Evolutionary conservation across 169 alveolate species (phyloP), one percentile per base, ranked within the genome.

Genomic region (Eimeria tenella): DNA sequence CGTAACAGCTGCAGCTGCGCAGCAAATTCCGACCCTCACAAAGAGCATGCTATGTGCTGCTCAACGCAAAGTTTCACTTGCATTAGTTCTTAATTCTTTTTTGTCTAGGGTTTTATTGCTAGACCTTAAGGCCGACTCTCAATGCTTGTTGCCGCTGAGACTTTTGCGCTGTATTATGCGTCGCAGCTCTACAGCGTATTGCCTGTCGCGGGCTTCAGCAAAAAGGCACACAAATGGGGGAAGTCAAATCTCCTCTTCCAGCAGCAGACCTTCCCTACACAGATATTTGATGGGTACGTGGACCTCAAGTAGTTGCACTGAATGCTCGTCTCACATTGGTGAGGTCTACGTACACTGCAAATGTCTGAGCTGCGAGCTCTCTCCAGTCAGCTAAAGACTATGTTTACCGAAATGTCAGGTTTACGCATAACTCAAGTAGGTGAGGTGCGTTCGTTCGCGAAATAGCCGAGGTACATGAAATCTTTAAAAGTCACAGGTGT

Each of bases 181-280:
- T 31, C 42, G 23, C 71, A 79, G 88, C 88, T 5, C 71, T 79
- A 6, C 88, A 79, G 55, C 68, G 88, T 11, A 79, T 79, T 23
- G 56, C 52, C 17, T 79, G 88, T 68, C 65, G 88, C 49, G 71
- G 88, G 0, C 7, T 4, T 4, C 53, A 19, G 31, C 68, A 52
- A 15, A 21, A 50, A 19, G 19, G 13, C 42, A 50, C 71, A 8
- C 31, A 17, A 53, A 79, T 79, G 88, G 71, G 71, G 0, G 71
- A 79, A 52, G 52, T 79, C 10, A 79, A 79, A 23, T 4, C 88
- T 5, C n/a, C 71, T 11, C 7, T 79, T 8, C 65, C 88, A 17
- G 71, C 88, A 23, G 65, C 70, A 52, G 88, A 79, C 50, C 88
- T 79, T 50, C 88, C 88, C 13, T 79, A 79, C 88, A 52, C 65